These are phyloP conservation scores for Pharnaceum exiguum DNA, from an alignment of 148 eudicot species.

Conservation along the genomic window DNA sequence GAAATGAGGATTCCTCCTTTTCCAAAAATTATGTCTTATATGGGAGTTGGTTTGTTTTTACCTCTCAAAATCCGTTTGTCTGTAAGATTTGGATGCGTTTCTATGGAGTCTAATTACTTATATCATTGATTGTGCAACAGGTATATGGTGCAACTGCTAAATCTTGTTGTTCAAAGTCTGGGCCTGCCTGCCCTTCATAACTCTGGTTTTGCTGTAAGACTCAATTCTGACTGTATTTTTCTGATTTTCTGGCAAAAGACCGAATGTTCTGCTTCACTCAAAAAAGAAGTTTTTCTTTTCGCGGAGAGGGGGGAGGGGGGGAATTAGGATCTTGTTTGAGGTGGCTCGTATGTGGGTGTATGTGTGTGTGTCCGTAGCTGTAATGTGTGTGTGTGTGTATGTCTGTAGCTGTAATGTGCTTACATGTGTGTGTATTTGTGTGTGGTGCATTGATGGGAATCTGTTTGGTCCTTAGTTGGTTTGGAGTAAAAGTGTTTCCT, in stretches of 20 bases:
- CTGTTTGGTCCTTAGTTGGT: not conserved
- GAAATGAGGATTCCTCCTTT: too few relatives aligned
- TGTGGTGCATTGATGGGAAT: not conserved
- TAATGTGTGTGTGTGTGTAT: too few relatives aligned
- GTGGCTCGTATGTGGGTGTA: not conserved
- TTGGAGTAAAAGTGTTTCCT: not conserved
- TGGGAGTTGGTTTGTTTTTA: too few relatives aligned
- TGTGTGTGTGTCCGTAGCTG: too few relatives aligned
- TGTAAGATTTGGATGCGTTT: not conserved
- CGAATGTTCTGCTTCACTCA: too few relatives aligned
- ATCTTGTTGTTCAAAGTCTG: slow-evolving; percentile 64
- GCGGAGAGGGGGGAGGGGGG: not conserved
- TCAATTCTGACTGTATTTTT: not conserved
- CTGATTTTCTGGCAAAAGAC: too few relatives aligned
- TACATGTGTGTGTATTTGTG: too few relatives aligned
- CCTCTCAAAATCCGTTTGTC: too few relatives aligned
- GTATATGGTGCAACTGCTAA: slow-evolving; percentile 95
- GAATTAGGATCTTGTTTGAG: not conserved
- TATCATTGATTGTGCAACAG: slow-evolving; percentile 40
- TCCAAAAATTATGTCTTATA: too few relatives aligned
- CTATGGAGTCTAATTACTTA: too few relatives aligned
- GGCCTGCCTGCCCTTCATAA: slow-evolving; percentile 95
- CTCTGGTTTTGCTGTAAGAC: slow-evolving; percentile 94
- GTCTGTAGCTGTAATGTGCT: too few relatives aligned
- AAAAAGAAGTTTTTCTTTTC: too few relatives aligned